Conservation (phyloP, 2,329 filamentous ascomycete species). For the Sarocladium oryzae region DNA sequence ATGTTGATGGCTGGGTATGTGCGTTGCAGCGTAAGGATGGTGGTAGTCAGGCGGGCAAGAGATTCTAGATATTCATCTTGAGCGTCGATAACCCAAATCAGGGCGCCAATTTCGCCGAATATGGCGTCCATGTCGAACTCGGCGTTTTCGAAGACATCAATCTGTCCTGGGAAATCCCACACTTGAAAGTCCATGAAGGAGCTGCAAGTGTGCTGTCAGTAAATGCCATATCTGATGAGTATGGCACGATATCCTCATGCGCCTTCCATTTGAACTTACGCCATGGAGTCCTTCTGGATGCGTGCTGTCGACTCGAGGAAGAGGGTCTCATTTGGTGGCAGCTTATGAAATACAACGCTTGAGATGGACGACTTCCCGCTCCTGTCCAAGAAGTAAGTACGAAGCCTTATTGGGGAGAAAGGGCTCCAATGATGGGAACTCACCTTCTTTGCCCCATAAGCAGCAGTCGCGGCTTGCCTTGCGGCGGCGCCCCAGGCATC, state of each 20-base stretch:
- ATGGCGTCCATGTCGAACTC: slow-evolving; percentile 88
- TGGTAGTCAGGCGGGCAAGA: slow-evolving; percentile 77
- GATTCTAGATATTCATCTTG: slow-evolving; percentile 97
- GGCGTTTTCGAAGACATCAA: slow-evolving; percentile 81
- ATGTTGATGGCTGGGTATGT: slow-evolving; percentile 92
- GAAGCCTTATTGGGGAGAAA: too few relatives aligned
- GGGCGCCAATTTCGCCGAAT: slow-evolving; percentile 86
- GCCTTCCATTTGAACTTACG: slow-evolving; percentile 51
- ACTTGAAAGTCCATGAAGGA: slow-evolving; percentile 99
- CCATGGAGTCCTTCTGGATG: slow-evolving; percentile 91
- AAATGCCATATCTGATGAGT: slow-evolving; percentile 11
- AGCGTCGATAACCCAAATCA: slow-evolving; percentile 98
- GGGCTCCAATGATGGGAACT: too few relatives aligned
- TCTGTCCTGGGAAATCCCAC: slow-evolving; percentile 93
- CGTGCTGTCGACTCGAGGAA: slow-evolving; percentile 92
- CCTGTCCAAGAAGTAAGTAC: slow-evolving; percentile 46
- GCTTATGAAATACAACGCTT: slow-evolving; percentile 98
- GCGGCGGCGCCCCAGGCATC: slow-evolving; percentile 40
- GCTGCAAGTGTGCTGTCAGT: slow-evolving; percentile 36
- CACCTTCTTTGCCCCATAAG: slow-evolving; percentile 95
- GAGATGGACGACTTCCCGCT: slow-evolving; percentile 98
- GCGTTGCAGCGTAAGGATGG: slow-evolving; percentile 82
- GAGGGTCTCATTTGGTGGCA: slow-evolving; percentile 89
- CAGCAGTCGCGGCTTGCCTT: slow-evolving; percentile 75
- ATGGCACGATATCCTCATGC: too few relatives aligned